Evolutionary conservation across 164 flowering plant genomes (phyloP), one percentile per base, ranked within the genome.

Genomic region (Pachysandra terminalis): DNA sequence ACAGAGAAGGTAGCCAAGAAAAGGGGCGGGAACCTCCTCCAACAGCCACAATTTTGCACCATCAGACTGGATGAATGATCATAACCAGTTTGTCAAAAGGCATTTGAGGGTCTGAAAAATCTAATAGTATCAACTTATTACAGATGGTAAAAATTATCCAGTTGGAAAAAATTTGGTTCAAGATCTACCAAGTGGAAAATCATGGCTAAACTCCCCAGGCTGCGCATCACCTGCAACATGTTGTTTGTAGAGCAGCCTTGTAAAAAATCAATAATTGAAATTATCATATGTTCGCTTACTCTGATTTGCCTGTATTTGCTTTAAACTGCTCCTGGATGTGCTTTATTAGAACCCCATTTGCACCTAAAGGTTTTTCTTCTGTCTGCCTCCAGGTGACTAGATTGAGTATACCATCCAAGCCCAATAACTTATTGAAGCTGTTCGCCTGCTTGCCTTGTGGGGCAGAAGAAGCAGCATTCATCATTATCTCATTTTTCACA

Each of bases 291-390:
- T 57, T 35, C 60, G 66, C 94, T 79, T 91, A 96, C 99, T 91
- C 98, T 75, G 98, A 86, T 83, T 87, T 96, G 68, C 91, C 90
- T 21, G 93, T 80, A 68, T 90, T 93, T 48, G 91, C 95, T 79
- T 82, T 91, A 73, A 96, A 87, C 83, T 93, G 95, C 84, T 96
- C 99, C 71, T 91, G 99, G 56, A 96, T 96, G 70, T 90, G 91
- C 84, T 67, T 88, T 66, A 93, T 86, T 55, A 96, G 96, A 74
- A 79, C 80, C 63, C 95, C 97, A 79, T 87, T 91, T 59, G 98
- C 93, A 69, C 99, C 97, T 74, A 90, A 60, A 19, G 99, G 86
- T 67, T 93, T 93, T 80, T 96, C 99, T 76, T 93, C 99, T 13
- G 83, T 71, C 78, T 90, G 96, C 82, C 87, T 96, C 91, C 99